Base-by-base conservation (phyloP, 768 basidiomycete species). In the Plicaturopsis crispa region DNA sequence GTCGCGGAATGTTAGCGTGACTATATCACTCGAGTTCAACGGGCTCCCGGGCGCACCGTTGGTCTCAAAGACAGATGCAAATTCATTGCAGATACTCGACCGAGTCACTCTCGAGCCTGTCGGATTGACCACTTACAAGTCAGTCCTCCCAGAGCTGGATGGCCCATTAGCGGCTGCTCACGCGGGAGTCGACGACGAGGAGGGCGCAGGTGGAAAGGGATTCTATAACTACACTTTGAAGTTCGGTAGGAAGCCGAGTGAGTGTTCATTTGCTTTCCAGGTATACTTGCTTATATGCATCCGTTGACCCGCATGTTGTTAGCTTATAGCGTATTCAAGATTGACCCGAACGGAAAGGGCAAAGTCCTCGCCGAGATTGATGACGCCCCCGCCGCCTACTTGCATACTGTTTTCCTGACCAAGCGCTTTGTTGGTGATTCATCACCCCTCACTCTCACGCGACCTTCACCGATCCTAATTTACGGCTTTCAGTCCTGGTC, bases 361-460 rank as follows among this genome's bases (percentile, higher is more conserved):
- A 36, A 45, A 19, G 53, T 66, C 11, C 17, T 66, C 4, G 63
- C 65, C 2, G 52, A 53, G 7, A 60, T 66, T 35, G 52, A 46
- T 4, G 65, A 65, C 33, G 66, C 66, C 0, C 62, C 62, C 1
- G 51, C 47, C n/a, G 56, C 62, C 14, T 67, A 67, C 38, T 24
- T 67, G 23, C 65, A 67, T 41, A 60, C 62, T 13, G 55, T 63
- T 11, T 38, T 56, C 5, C 47, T 67, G 44, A 67, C 65, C 14
- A 50, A 57, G 36, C 59, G 57, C 17, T 63, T 60, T 43, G 52
- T 61, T 33, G 49, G 64, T 24, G 38, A 66, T 8, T 64, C 59
- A n/a, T n/a, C 36, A 36, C 63, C 10, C 67, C 61, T 63, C 48
- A 51, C 14, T 43, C 51, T 13, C 50, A 58, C 8, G 35, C 48